These are phyloP conservation scores for Alternaria alternata DNA, from an alignment of 2,329 filamentous ascomycete species.

Conservation along the genomic window DNA sequence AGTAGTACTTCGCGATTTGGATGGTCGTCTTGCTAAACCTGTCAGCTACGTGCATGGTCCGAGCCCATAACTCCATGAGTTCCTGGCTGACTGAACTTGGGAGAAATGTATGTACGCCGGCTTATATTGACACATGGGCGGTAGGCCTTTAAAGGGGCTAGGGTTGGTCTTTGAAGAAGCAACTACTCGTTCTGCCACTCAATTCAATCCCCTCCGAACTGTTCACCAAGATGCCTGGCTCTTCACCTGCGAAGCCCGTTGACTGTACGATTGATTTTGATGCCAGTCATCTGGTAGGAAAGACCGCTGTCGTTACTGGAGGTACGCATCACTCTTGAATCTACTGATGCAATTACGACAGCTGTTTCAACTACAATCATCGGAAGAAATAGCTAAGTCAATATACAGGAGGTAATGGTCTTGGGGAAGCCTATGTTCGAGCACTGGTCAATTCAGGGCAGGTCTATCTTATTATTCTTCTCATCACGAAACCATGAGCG, in stretches of 20 bases:
- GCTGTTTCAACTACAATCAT: too few species aligned
- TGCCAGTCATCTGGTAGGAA: not conserved
- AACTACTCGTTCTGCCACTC: not conserved
- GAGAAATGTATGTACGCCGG: too few species aligned
- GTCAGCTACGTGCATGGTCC: not conserved
- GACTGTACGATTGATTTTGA: not conserved
- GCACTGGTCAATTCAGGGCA: too few species aligned
- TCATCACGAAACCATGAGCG: not conserved
- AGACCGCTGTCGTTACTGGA: not conserved
- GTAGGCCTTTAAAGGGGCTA: too few species aligned
- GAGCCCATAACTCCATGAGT: not conserved
- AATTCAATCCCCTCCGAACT: not conserved
- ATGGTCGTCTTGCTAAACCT: not conserved
- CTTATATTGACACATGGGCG: too few species aligned
- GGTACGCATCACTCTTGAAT: not conserved
- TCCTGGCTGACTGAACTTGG: not conserved
- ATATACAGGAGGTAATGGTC: too few species aligned
- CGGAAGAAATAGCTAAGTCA: too few species aligned
- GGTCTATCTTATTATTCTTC: too few species aligned
- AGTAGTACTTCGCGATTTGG: too few species aligned
- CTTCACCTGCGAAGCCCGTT: not conserved
- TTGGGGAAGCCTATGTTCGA: too few species aligned
- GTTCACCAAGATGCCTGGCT: slow-evolving; percentile 1
- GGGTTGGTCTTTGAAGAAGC: too few species aligned
- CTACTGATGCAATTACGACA: too few species aligned